Conservation (phyloP, 306 rosid species). For the Gynostemma pentaphyllum region DNA sequence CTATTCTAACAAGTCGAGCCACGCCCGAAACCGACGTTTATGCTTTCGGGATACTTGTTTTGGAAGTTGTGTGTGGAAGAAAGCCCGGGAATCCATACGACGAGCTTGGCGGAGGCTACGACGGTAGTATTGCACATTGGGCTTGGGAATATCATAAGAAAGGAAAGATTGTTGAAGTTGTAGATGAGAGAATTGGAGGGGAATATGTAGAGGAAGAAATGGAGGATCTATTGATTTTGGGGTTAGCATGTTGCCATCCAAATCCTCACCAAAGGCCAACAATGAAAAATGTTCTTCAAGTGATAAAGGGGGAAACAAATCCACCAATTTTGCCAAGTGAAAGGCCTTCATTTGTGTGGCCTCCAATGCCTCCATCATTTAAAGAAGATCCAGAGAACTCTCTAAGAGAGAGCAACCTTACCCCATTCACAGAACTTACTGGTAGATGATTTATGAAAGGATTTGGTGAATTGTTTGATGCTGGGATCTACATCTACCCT, state of each 20-base stretch:
- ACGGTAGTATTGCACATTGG: slow-evolving; percentile 48
- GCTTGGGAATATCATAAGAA: slow-evolving; percentile 48
- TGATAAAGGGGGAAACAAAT: slow-evolving; percentile 39
- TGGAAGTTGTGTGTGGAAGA: slow-evolving; percentile 57
- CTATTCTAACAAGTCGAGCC: slow-evolving; percentile 47
- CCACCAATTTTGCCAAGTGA: slow-evolving; percentile 38
- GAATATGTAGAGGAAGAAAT: slow-evolving; percentile 14
- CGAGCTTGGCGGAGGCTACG: slow-evolving; percentile 28
- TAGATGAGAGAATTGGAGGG: slow-evolving; percentile 29
- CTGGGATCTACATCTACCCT: too few species aligned
- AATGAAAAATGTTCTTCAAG: slow-evolving; percentile 45
- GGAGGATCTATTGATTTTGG: slow-evolving; percentile 31
- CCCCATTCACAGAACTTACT: not conserved
- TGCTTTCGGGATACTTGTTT: slow-evolving; percentile 58
- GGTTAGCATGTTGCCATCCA: slow-evolving; percentile 79
- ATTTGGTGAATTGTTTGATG: too few species aligned
- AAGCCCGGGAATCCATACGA: slow-evolving; percentile 34
- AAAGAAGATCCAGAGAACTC: slow-evolving; percentile 1
- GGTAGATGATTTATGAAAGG: too few species aligned
- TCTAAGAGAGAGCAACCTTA: not conserved
- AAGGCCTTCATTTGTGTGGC: slow-evolving; percentile 54
- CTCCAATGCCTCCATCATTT: slow-evolving; percentile 34
- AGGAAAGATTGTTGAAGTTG: slow-evolving; percentile 24
- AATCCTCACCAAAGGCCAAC: slow-evolving; percentile 55
- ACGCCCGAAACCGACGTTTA: slow-evolving; percentile 66